Evolutionary conservation across 768 basidiomycete genomes (phyloP).

Genomic region (Paxillus ammoniavirescens): DNA sequence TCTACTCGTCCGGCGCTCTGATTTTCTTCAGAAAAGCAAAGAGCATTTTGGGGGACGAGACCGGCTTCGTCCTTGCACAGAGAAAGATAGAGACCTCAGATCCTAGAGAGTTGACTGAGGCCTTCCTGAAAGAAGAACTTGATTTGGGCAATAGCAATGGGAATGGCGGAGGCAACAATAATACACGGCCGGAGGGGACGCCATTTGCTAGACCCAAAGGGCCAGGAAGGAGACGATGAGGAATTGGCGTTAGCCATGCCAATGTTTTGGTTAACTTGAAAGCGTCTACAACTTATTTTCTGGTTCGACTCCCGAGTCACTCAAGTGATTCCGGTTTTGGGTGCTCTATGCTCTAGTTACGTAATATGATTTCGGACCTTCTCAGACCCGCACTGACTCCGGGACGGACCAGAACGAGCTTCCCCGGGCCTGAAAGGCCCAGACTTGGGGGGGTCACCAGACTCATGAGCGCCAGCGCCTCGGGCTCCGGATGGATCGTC

Average conservation of each 20-base stretch:
- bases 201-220: constrained; percentile 71
- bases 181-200: constrained; percentile 18
- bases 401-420: no score
- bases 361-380: no score
- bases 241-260: no score
- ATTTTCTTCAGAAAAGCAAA: constrained; percentile 58
- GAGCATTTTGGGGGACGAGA: constrained; percentile 43
- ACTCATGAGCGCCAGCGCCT: no score
- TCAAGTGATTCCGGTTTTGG: no score
- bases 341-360: no score
- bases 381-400: no score
- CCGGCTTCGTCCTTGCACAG: constrained; percentile 41
- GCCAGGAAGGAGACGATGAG: constrained; percentile 54
- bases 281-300: no score
- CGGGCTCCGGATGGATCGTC: no score
- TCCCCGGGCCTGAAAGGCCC: no score
- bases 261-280: neutral
- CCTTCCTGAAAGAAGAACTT: constrained; percentile 60
- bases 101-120: constrained; percentile 66
- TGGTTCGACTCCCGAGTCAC: no score
- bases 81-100: constrained; percentile 85
- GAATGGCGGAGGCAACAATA: constrained; percentile 7
- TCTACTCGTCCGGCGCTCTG: constrained; percentile 75
- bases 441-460: no score
- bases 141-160: constrained; percentile 26